Evolutionary conservation across 78 protist species (phyloP), one percentile per base, ranked within the genome.

Genomic region (Capsaspora owczarzaki): DNA sequence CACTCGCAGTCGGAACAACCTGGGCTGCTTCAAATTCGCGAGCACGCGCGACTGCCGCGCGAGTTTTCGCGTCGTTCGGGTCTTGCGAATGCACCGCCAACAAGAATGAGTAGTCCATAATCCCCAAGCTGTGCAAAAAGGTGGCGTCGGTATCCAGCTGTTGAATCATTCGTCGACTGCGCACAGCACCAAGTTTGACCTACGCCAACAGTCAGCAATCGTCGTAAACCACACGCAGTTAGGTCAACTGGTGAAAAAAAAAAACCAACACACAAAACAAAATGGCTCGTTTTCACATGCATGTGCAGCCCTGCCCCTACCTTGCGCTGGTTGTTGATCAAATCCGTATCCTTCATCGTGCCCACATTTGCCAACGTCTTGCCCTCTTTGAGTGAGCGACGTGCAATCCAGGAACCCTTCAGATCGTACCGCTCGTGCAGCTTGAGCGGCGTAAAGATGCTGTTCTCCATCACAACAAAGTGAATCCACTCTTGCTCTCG

Each of bases 101-200:
- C 27, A 91, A 46, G 56, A 88, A 33, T 10, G 87, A 80, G 47
- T 88, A 91, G 61, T 91, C 94, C 92, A 91, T 91, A 66, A 91
- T 80, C 20, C n/a, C n/a, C n/a, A 20, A 0, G 33, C 19, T 8
- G 12, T 33, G 27, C 37, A 91, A 68, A 49, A 85, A 91, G 38
- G 0, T 49, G 29, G 56, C 71, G 70, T 91, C 94, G 19, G 42
- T 0, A 10, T 3, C 8, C 23, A 91, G 0, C 56, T 88, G 94
- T 14, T 49, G 74, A 46, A 81, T 0, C 25, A 90, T 8, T n/a
- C 27, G 68, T 19, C 20, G 33, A 53, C 79, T 12, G 40, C 80
- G 53, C 6, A 14, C 53, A 16, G 71, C 80, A 16, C 4, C n/a
- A 29, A 38, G 51, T n/a, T n/a, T n/a, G n/a, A n/a, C n/a, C n/a